Base-by-base conservation (phyloP, 2,329 filamentous ascomycete species). In the Fusarium mundagurra region DNA sequence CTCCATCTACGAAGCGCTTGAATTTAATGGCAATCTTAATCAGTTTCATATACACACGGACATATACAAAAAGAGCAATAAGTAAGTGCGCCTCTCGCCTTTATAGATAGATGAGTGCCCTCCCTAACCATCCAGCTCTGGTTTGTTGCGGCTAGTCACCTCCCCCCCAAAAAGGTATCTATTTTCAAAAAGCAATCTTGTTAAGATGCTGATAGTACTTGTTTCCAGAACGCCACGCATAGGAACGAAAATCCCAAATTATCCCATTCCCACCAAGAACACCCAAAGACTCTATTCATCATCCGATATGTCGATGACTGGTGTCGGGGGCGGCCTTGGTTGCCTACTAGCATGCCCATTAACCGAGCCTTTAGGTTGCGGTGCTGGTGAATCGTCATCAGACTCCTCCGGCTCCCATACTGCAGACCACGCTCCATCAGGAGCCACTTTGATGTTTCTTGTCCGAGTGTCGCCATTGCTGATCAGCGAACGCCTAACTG, bases 401-500 rank as follows among this genome's bases (percentile, higher is more conserved):
- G 72, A 69, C 33, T 80, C 80, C n/a, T 79, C 79, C 6, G 76
- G 64, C 64, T 83, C 82, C 27, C 73, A 61, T 22, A 83, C 75
- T 9, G 79, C 67, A 50, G 51, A 74, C 84, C 84, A 85, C 14
- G 61, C 69, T 11, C 83, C 84, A 47, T 83, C 72, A 4, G 73
- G 71, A 16, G 59, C 55, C 9, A 83, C 76, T 2, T 61, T 72
- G 45, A 85, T 81, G 18, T 64, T 77, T 72, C 77, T 84, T n/a
- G 77, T 77, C n/a, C 69, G 61, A 3, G 44, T 57, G 16, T 75
- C 71, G 4, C 77, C 74, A 11, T 63, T 61, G 17, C 66, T 61
- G 9, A 78, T 36, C 13, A 97, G 84, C 53, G 87, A 81, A 3
- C 82, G 77, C 20, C 90, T 87, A 1, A 98, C 90, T 0, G 88